A percentile compares a stretch with the other conserved stretches of the same genome.
These are phyloP conservation scores for Amesomyces nigricolor DNA, from an alignment of 2,329 filamentous ascomycete species.

Conservation along the genomic window DNA sequence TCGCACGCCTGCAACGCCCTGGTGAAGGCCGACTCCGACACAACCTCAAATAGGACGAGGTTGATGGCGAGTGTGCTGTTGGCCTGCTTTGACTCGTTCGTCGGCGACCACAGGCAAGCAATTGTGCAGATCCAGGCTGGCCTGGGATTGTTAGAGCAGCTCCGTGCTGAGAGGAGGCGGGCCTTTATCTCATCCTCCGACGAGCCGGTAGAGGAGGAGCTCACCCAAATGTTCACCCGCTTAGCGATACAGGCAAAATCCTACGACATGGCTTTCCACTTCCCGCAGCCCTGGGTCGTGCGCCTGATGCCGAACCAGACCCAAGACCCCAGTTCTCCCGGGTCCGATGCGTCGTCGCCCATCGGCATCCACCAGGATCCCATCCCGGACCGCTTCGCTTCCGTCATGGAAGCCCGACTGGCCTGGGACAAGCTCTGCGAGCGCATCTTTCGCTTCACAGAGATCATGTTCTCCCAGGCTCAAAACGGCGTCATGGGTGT, in stretches of 20 bases:
- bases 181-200: slow-evolving; percentile 37
- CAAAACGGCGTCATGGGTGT: slow-evolving; percentile 49
- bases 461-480: slow-evolving; percentile 45
- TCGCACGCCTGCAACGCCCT: slow-evolving; percentile 50
- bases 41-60: slow-evolving; percentile 44
- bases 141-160: slow-evolving; percentile 47
- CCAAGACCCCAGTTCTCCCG: slow-evolving; percentile 37
- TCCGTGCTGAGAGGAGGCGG: slow-evolving; percentile 42
- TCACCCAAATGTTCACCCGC: slow-evolving; percentile 58
- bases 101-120: slow-evolving; percentile 57
- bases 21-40: slow-evolving; percentile 39
- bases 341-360: slow-evolving; percentile 40
- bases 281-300: slow-evolving; percentile 57
- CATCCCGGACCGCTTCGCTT: slow-evolving; percentile 43
- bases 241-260: slow-evolving; percentile 61
- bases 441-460: slow-evolving; percentile 53
- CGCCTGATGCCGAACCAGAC: slow-evolving; percentile 39
- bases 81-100: slow-evolving; percentile 64
- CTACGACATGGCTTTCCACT: slow-evolving; percentile 64
- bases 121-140: slow-evolving; percentile 58
- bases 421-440: slow-evolving; percentile 53
- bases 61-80: slow-evolving; percentile 62
- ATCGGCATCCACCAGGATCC: slow-evolving; percentile 34
- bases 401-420: slow-evolving; percentile 49
- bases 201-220: slow-evolving; percentile 51